A percentile compares a stretch with the other conserved stretches of the same genome.
These are phyloP conservation scores for Malus asiatica DNA, from an alignment of 306 rosid genomes.

Conservation along the genomic window DNA sequence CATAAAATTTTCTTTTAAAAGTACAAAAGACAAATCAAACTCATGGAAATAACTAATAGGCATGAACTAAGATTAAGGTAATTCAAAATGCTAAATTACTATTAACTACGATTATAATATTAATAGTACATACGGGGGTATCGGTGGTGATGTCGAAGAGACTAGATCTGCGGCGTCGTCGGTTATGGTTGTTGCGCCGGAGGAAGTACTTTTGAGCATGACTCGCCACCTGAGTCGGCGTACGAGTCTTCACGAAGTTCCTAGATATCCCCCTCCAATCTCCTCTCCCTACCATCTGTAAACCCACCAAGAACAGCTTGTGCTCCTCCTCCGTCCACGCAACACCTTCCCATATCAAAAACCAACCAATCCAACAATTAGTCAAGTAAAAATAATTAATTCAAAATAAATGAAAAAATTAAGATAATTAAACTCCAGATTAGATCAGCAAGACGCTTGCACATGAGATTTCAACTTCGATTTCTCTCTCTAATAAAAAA, in stretches of 20 bases:
- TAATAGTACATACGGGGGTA: slow-evolving; percentile 19
- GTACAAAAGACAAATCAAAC: background rate
- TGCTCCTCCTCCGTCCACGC: slow-evolving; percentile 97
- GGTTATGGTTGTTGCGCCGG: slow-evolving; percentile 60
- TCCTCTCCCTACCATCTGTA: slow-evolving; percentile 78
- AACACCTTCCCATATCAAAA: slow-evolving; percentile 33
- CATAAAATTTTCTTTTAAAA: background rate
- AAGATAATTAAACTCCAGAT: background rate
- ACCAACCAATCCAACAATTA: background rate
- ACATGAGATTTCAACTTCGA: background rate
- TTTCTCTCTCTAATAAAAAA: background rate
- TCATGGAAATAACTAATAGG: background rate
- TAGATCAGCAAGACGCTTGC: background rate
- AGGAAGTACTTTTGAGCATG: slow-evolving; percentile 96
- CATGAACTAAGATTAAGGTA: background rate
- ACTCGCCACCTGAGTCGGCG: slow-evolving; percentile 92
- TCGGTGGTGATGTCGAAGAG: slow-evolving; percentile 85
- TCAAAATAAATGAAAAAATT: background rate
- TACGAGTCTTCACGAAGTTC: slow-evolving; percentile 81
- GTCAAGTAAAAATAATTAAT: background rate
- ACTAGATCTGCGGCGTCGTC: slow-evolving; percentile 93
- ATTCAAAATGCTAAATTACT: background rate
- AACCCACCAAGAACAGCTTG: slow-evolving; percentile 60
- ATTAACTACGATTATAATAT: background rate
- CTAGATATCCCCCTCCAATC: slow-evolving; percentile 97